Base-by-base conservation (phyloP, 345 rosid genomes). In the Ceriops zippeliana region DNA sequence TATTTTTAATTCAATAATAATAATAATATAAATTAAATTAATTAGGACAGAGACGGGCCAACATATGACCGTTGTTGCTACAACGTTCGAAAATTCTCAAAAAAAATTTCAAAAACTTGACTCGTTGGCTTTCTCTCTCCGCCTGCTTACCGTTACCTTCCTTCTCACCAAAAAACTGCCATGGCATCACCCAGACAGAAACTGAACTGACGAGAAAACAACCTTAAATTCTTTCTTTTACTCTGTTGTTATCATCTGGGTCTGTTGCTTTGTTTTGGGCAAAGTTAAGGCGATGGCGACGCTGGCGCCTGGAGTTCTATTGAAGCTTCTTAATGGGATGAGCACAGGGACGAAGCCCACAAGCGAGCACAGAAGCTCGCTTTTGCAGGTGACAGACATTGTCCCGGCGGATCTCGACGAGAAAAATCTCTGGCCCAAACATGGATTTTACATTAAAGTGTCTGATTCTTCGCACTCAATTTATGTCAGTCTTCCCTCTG, bases 391-490 rank as follows among this genome's bases (percentile, higher is more conserved):
- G 27, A 89, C 97, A 0, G 98, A 92, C 72, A 96, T 96, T 3
- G 98, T 96, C 47, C 99, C 99, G 0, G 87, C 90, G 22, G 97
- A 95, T 62, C 98, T 96, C 17, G 99, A 92, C 69, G 97, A 90
- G 84, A 90, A 90, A 77, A 86, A 75, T 70, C 98, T 96, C 28
- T 85, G 84, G 75, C 99, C 99, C 5, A 85, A 81, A 69, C 96
- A 89, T 6, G 99, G 99, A 42, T 96, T 96, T 83, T 86, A 83
- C 83, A 87, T 96, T 49, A 96, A 96, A 81, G 81, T 96, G 58
- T 92, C 98, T 2, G 99, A 96, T 75, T 90, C 95, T 24, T 90
- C 99, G 0, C 97, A 96, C 67, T 90, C 99, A 1, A 77, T 92
- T 62, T 96, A 96, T 68, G 98, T 86, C 20, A 84, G 85, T 66